A percentile compares a stretch with the other conserved stretches of the same genome.
These are phyloP conservation scores for Aspergillus quadricinctus DNA, from an alignment of 2,329 filamentous ascomycete species.

Conservation along the genomic window DNA sequence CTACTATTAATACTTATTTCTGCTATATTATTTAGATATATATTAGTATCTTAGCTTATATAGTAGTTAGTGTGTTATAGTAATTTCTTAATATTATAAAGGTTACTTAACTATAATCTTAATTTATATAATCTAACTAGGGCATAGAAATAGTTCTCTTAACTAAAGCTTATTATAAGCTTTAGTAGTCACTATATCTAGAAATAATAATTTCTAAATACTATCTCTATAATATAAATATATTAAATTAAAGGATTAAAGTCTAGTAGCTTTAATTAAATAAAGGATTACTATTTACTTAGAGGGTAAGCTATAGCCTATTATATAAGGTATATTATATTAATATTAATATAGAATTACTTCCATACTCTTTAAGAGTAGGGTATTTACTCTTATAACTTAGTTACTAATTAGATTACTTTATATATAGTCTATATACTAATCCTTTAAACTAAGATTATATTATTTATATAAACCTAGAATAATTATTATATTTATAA, in stretches of 20 bases:
- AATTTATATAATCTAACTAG: conserved; percentile 7
- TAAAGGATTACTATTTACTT: conserved; percentile 1
- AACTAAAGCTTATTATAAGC: conserved; percentile 5
- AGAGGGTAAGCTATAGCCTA: background rate
- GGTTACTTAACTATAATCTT: conserved; percentile 5
- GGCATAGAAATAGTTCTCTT: conserved; percentile 7
- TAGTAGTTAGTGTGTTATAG: conserved; percentile 13
- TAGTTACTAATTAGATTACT: conserved; percentile 6
- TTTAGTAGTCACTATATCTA: conserved; percentile 1
- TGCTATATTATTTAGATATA: conserved; percentile 20
- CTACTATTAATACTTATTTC: conserved; percentile 17
- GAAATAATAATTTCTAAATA: conserved; percentile 5
- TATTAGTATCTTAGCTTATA: conserved; percentile 10
- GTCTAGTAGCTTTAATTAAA: conserved; percentile 11
- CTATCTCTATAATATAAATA: conserved; percentile 6
- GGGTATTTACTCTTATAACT: conserved; percentile 3
- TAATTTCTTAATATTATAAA: conserved; percentile 11
- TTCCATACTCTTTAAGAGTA: conserved; percentile 6
- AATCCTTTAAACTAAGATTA: conserved; percentile 4
- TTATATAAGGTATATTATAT: background rate
- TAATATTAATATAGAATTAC: conserved; percentile 5
- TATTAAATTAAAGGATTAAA: conserved; percentile 11
- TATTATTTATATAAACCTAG: conserved; percentile 7
- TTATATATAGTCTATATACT: conserved; percentile 10
- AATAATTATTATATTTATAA: conserved; percentile 11